Conservation (phyloP, 1,284 basidiomycete species). For the Papiliotrema terrestris region DNA sequence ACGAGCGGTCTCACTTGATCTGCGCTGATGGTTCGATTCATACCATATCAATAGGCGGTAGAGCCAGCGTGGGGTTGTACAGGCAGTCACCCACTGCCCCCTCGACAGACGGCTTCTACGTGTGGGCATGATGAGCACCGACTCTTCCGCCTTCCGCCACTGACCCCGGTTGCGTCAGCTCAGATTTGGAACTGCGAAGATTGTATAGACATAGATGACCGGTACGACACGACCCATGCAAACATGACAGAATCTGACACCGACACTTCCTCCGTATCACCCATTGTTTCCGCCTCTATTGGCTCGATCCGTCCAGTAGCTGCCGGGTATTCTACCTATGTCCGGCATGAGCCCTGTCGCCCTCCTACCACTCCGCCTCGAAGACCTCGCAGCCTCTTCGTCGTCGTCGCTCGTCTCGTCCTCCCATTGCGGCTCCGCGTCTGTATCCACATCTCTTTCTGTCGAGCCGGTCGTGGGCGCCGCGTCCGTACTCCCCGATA, state of each 20-base stretch:
- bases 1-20: constrained; percentile 61
- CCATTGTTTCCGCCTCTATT: too few relatives aligned
- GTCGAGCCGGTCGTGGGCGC: too few relatives aligned
- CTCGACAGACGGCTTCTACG: constrained; percentile 18
- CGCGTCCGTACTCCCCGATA: too few relatives aligned
- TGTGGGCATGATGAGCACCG: constrained; percentile 14
- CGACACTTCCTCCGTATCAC: too few relatives aligned
- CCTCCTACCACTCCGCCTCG: background rate
- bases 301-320: background rate
- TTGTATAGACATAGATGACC: too few relatives aligned
- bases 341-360: background rate
- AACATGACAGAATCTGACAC: too few relatives aligned
- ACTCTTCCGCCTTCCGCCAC: too few relatives aligned
- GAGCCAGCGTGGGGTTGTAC: constrained; percentile 18
- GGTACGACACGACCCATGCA: too few relatives aligned
- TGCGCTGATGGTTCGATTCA: constrained; percentile 72
- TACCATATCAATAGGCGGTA: constrained; percentile 58
- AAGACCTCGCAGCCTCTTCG: background rate
- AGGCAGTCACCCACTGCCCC: background rate
- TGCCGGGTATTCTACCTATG: background rate
- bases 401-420: background rate
- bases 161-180: too few relatives aligned
- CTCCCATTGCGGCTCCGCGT: background rate
- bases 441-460: too few relatives aligned
- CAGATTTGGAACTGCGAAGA: too few relatives aligned